phyloP scores from a whole-genome alignment of 2,329 filamentous ascomycete species.

The Meredithiella fracta region DNA sequence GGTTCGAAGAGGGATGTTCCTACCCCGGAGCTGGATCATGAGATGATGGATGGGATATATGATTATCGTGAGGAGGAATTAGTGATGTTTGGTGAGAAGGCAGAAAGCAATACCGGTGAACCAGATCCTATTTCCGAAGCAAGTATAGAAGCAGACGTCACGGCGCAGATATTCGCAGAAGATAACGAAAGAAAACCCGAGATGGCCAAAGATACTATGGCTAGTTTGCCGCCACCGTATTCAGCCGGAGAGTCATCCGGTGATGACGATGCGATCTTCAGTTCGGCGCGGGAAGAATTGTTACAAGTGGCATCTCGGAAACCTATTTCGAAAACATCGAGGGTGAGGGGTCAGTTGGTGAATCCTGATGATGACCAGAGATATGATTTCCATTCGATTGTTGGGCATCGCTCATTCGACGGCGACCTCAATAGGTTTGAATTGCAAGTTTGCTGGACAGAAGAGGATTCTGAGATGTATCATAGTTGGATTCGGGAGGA shows the following conservation, averaged over 20 bases:
- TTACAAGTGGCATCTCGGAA: no score
- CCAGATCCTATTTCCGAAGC: neutral
- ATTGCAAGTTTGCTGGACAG: conserved; percentile 6
- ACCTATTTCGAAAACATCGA: no score
- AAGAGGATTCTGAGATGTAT: neutral
- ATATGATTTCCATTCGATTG: neutral
- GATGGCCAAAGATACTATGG: neutral
- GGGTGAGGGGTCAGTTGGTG: neutral
- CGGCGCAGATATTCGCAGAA: conserved; percentile 1
- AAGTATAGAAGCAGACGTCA: neutral
- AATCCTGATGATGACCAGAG: neutral
- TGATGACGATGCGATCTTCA: no score
- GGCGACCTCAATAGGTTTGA: conserved; percentile 11
- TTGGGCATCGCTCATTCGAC: conserved; percentile 3
- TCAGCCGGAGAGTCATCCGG: no score
- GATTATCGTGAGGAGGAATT: neutral
- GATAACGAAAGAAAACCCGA: neutral
- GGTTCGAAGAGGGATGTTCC: neutral
- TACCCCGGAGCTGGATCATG: no score
- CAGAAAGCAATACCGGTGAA: neutral
- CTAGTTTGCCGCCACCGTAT: neutral
- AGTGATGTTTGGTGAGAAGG: neutral
- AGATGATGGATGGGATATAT: neutral
- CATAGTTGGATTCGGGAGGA: conserved; percentile 9
- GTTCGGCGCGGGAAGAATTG: no score